Conservation (phyloP, 345 rosid species). For the Aquilaria yunnanensis region DNA sequence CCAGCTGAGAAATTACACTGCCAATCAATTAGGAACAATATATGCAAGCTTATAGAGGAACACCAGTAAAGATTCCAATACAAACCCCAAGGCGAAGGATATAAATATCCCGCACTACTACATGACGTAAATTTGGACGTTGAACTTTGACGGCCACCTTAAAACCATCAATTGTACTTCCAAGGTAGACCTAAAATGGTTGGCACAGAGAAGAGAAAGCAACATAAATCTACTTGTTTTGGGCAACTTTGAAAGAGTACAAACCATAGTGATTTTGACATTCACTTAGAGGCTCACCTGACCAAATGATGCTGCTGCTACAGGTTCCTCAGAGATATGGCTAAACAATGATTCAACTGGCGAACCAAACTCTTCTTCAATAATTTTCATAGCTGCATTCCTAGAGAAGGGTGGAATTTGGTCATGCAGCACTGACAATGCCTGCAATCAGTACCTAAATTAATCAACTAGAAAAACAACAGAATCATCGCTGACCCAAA, state of each 20-base stretch:
- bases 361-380: conserved; percentile 86
- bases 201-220: conserved; percentile 7
- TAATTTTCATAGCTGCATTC: conserved; percentile 59
- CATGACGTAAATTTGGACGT: conserved; percentile 82
- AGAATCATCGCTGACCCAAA: too few relatives aligned
- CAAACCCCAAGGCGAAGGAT: conserved; percentile 90
- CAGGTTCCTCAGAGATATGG: conserved; percentile 73
- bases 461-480: background rate
- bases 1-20: conserved; percentile 47
- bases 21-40: conserved; percentile 14
- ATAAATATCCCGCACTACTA: conserved; percentile 81
- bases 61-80: conserved; percentile 10
- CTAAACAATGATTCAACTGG: conserved; percentile 63
- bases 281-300: conserved; percentile 45
- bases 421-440: conserved; percentile 83
- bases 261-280: conserved; percentile 9
- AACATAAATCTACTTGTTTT: too few relatives aligned
- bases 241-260: background rate
- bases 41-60: conserved; percentile 8
- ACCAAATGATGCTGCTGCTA: conserved; percentile 97
- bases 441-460: conserved; percentile 46
- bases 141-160: conserved; percentile 93
- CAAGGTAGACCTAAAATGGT: conserved; percentile 66
- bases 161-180: conserved; percentile 64
- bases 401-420: conserved; percentile 86